These are phyloP conservation scores for Candida chauliodis DNA, from an alignment of 805 yeast genomes.

Conservation along the genomic window DNA sequence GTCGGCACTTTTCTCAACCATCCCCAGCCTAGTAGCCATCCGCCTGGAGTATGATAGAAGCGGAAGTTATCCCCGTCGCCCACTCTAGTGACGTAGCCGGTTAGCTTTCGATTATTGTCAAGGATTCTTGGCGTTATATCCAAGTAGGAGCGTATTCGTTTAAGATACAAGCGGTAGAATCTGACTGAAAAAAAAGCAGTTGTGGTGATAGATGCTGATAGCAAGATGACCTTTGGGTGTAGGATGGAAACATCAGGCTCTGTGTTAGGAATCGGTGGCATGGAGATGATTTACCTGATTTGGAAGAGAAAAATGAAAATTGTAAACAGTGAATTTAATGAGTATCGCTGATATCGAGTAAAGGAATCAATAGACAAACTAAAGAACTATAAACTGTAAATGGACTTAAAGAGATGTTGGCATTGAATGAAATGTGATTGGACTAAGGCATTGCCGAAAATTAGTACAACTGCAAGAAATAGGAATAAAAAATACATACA, in stretches of 20 bases:
- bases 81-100: constrained; percentile 81
- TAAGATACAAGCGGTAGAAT: constrained; percentile 31
- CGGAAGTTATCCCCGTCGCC: constrained; percentile 97
- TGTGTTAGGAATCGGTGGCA: constrained; percentile 6
- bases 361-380: no score
- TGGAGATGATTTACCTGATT: no score
- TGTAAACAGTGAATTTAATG: no score
- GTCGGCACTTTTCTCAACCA: constrained; percentile 74
- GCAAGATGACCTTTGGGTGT: constrained; percentile 38
- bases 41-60: constrained; percentile 92
- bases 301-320: no score
- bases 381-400: no score
- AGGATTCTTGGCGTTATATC: constrained; percentile 35
- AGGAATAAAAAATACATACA: no score
- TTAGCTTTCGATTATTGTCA: constrained; percentile 23
- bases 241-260: constrained; percentile 18
- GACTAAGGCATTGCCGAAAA: no score
- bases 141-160: constrained; percentile 32
- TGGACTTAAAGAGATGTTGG: no score
- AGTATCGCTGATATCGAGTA: no score
- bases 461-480: no score
- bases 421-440: no score
- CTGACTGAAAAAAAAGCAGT: constrained; percentile 25
- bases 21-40: constrained; percentile 85
- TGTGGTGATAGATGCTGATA: constrained; percentile 33